Evolutionary conservation across 2,329 filamentous ascomycete species (phyloP), one percentile per base, ranked within the genome.

Genomic region (Didymella segeticola): DNA sequence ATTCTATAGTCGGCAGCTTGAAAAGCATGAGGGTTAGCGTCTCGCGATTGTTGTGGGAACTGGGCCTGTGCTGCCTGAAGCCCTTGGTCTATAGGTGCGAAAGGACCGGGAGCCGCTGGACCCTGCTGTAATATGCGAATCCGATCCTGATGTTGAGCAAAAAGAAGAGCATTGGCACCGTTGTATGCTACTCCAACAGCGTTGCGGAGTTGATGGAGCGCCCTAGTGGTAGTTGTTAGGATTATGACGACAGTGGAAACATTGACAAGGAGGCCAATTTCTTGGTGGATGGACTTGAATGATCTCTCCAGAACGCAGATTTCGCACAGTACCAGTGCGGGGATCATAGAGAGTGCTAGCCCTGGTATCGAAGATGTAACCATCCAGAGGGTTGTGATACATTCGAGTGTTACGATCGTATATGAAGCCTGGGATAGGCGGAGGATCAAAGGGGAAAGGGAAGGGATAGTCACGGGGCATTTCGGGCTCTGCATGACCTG

Each of bases 201-300:
- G 23, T 19, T 29, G 15, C 22, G 37, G 22, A 34, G n/a, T 42
- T 29, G 27, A 22, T n/a, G 12, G 14, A 37, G 23, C 19, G 36
- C 27, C 30, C 49, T 53, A 53, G 14, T 20, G 19, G 7, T 19
- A 26, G 23, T 27, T 6, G 45, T 54, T 27, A 48, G 39, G 33
- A 39, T 48, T 23, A 1, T 30, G 11, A 22, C 20, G 25, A 34
- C 4, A 25, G 12, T 25, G 9, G 8, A 19, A 12, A n/a, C 22
- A 17, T 26, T 25, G 19, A 11, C 26, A 15, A 31, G 14, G 5
- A 15, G n/a, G 10, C 22, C 20, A 14, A 38, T 49, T 10, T 19
- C 19, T 30, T 17, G 31, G 39, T 23, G 33, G 31, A n/a, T 15
- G 31, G 23, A 26, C 7, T 17, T 11, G 23, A n/a, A 43, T n/a